Conservation (phyloP, 2,329 filamentous ascomycete species). For the Teratosphaeria epicoccoides region DNA sequence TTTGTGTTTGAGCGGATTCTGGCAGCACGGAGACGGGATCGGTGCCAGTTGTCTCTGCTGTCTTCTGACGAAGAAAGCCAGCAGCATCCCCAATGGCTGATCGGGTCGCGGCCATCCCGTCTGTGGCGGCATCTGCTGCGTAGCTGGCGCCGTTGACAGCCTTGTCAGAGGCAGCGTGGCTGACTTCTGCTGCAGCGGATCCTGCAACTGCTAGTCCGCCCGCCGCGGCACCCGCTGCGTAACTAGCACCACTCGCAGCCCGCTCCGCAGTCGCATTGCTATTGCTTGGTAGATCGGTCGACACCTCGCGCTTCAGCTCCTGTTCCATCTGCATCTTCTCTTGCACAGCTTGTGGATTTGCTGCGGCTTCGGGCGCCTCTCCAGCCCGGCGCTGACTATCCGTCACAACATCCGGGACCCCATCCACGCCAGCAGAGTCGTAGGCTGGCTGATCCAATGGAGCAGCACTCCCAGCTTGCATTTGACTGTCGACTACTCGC, state of each 20-base stretch:
- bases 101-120: not conserved
- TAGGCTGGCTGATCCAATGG: not conserved
- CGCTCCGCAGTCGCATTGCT: not conserved
- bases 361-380: slow-evolving; percentile 58
- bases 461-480: slow-evolving; percentile 28
- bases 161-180: not conserved
- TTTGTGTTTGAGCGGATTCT: slow-evolving; percentile 32
- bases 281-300: slow-evolving; percentile 9
- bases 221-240: not conserved
- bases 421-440: not conserved
- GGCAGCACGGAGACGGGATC: slow-evolving; percentile 38
- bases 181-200: too few species aligned
- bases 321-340: slow-evolving; percentile 67
- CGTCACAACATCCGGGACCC: slow-evolving; percentile 17
- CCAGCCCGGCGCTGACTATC: slow-evolving; percentile 21
- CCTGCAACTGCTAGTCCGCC: not conserved
- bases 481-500: slow-evolving; percentile 29
- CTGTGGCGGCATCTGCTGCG: not conserved
- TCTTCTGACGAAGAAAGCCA: slow-evolving; percentile 14
- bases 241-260: not conserved
- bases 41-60: slow-evolving; percentile 31
- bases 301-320: slow-evolving; percentile 56
- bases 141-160: not conserved
- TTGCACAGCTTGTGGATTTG: slow-evolving; percentile 55
- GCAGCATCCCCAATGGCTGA: not conserved